Percentiles rank a stretch among this genome's conserved stretches.
Conservation (phyloP, 768 basidiomycete genomes). For the Lactarius sp. region DNA sequence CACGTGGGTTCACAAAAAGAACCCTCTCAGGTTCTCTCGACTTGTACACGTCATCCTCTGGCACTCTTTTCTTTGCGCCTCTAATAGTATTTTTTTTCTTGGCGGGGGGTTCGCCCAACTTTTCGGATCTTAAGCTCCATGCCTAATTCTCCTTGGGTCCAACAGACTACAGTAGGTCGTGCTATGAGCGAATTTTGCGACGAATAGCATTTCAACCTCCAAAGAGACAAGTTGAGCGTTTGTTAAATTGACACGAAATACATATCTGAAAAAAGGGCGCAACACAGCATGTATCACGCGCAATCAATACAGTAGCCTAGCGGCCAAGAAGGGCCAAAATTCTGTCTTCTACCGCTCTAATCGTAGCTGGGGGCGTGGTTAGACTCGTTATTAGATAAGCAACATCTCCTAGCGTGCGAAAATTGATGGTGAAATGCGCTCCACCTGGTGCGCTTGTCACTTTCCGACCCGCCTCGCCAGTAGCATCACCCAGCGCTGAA, state of each 20-base stretch:
- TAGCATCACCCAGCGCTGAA: slow-evolving; percentile 40
- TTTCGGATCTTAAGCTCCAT: background rate
- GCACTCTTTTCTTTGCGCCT: background rate
- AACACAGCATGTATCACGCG: background rate
- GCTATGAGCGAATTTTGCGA: slow-evolving; percentile 1
- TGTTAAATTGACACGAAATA: background rate
- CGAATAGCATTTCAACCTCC: slow-evolving; percentile 14
- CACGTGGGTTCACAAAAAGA: background rate
- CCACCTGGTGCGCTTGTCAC: slow-evolving; percentile 45
- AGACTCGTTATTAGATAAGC: slow-evolving; percentile 92
- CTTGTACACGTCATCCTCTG: slow-evolving; percentile 10
- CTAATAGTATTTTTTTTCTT: slow-evolving; percentile 2
- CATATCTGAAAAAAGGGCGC: background rate
- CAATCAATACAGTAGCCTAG: background rate
- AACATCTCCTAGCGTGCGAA: slow-evolving; percentile 82
- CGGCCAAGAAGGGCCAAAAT: slow-evolving; percentile 42
- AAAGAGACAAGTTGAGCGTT: background rate
- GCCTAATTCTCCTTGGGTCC: background rate
- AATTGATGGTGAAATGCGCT: slow-evolving; percentile 70
- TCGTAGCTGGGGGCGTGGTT: slow-evolving; percentile 53
- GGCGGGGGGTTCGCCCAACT: background rate
- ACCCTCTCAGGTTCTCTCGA: background rate
- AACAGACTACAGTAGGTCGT: background rate
- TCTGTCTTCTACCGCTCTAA: slow-evolving; percentile 58
- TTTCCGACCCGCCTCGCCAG: slow-evolving; percentile 30